phyloP scores from a whole-genome alignment of 2,329 filamentous ascomycete genomes.

The Lecanosticta acicola region DNA sequence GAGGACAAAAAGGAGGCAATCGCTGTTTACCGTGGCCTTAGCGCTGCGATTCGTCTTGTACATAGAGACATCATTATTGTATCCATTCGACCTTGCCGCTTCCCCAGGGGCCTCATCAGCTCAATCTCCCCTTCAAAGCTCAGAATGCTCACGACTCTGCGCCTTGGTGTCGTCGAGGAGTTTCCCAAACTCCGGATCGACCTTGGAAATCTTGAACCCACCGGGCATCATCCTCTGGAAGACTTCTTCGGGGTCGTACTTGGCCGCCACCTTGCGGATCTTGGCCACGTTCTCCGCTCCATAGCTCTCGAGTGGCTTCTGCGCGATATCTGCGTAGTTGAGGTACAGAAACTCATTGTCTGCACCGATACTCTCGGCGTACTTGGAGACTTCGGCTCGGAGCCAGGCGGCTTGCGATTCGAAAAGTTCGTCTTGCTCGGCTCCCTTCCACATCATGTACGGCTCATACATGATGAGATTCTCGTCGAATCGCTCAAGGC shows the following conservation, averaged over 20 bases:
- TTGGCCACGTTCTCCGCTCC: conserved; percentile 15
- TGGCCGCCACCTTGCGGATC: conserved; percentile 9
- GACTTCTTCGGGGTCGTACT: conserved; percentile 14
- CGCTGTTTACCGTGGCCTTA: too few species aligned
- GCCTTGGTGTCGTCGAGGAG: not conserved
- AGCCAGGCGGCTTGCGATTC: conserved; percentile 14
- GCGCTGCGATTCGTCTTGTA: too few species aligned
- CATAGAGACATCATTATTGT: too few species aligned
- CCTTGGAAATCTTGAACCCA: conserved; percentile 16
- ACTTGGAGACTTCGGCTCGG: conserved; percentile 7
- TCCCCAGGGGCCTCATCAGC: not conserved
- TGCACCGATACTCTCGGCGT: conserved; percentile 8
- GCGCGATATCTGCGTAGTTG: conserved; percentile 16
- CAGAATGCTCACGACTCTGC: not conserved
- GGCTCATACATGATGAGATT: conserved; percentile 18
- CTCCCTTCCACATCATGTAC: conserved; percentile 11
- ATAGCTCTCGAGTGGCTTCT: conserved; percentile 15
- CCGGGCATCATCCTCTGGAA: conserved; percentile 18
- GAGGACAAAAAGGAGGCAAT: too few species aligned
- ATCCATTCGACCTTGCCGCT: too few species aligned
- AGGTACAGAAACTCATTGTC: conserved; percentile 15
- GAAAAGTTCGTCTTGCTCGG: conserved; percentile 10
- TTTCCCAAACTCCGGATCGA: not conserved
- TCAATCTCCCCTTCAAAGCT: not conserved
- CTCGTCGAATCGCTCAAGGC: conserved; percentile 32